Evolutionary conservation across 192 early-diverging fungal genomes (phyloP), one percentile per base, ranked within the genome.

Genomic region (Oehlia diaphana): DNA sequence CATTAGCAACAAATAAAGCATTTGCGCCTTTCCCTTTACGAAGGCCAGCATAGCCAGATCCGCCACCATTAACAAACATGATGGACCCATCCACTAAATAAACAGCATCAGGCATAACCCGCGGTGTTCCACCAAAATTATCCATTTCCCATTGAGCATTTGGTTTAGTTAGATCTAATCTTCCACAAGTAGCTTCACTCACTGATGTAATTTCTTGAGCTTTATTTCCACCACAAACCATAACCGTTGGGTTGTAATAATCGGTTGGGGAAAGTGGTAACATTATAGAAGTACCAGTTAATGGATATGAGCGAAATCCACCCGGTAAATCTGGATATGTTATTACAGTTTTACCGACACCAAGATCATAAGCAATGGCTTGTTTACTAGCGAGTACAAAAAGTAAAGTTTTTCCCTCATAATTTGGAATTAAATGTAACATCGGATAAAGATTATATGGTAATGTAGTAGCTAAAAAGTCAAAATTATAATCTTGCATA

Each of bases 171-270:
- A 87, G 74, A 39, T 87, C 83, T 42, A 89, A 88, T 21, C 87
- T 81, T 9, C 83, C 88, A 64, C 87, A 88, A 44, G 83, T 84
- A 42, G 76, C 76, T n/a, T 83, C 76, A 0, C 85, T 84, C 2
- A 74, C 77, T 12, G 84, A 50, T 21, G 80, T 80, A 16, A 73
- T 76, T 21, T 83, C 81, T 78, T 84, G 81, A 2, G 67, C 50
- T 69, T 85, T 70, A 6, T 82, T 80, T 14, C 91, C 91, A 70
- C 91, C 91, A 61, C 91, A 92, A 10, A 92, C 77, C 58, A 92
- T 73, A 10, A 92, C 86, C 47, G 86, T 83, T 12, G 87, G 85
- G 2, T 78, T 80, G 67, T 91, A 90, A 74, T 91, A 83, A 39
- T 91, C 89, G n/a, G 77, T 76, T 1, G 89, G 87, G 28, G 82